Base-by-base conservation (phyloP, 768 basidiomycete genomes). In the Phaeolepiota aurea region DNA sequence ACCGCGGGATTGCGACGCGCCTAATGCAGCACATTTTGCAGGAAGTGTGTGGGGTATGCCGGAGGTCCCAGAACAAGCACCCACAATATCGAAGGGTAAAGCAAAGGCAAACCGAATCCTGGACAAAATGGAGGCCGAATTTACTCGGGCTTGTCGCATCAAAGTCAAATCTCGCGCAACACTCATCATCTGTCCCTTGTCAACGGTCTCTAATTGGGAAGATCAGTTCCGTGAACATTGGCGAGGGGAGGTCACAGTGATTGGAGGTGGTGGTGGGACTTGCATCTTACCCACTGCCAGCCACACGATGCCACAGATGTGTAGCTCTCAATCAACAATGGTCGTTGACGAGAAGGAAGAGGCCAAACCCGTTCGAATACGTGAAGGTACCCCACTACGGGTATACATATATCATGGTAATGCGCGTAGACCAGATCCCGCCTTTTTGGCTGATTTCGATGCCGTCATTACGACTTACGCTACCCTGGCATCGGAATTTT, bases 171-270 rank as follows among this genome's bases (percentile, higher is more conserved):
- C 85, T 51, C 79, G 91, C 22, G 96, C 86, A 14, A 97, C 96
- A 4, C 65, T 99, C n/a, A 89, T 99, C 52, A 76, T 99, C 20
- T 98, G 96, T 53, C 96, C 96, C 4, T 71, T 99, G 25, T 92
- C 90, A 9, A 99, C 96, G 3, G 91, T 99, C 2, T 80, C 88
- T 36, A 98, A 98, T 54, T 99, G 96, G 96, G 96, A 99, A 64
- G 90, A 94, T 42, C 96, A 99, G 60, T 90, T 99, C 54, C 78
- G 85, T 43, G 96, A 99, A 56, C 96, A 99, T 58, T 97, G 92
- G 92, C 77, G 76, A 47, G 92, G 92, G 5, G 77, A 82, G 41
- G 91, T 96, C 2, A 69, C 71, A 16, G 83, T 96, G 31, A 70
- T 84, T 40, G 91, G 93, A 14, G 91, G 91, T 10, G 72, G 69